These are phyloP conservation scores for Elaeis oleifera DNA, from an alignment of 202 grass and related monocot genomes.

Conservation along the genomic window DNA sequence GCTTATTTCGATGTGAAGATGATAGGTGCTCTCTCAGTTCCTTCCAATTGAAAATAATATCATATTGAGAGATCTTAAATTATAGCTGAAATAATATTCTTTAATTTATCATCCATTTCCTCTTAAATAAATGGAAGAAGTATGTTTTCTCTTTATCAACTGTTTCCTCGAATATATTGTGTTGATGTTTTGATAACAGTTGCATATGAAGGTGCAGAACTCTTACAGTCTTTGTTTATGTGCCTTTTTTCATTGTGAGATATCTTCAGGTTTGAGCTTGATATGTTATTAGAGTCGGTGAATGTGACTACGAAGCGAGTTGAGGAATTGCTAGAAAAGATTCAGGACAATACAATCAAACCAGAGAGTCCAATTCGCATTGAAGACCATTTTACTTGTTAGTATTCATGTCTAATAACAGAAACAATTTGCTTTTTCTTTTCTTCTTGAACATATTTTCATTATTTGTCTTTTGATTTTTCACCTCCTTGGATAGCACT, in stretches of 20 bases:
- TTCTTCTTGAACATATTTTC: slow-evolving; percentile 23
- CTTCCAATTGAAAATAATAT: no score
- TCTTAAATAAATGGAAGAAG: no score
- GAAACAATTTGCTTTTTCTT: neutral
- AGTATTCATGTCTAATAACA: slow-evolving; percentile 14
- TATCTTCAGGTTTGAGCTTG: slow-evolving; percentile 76
- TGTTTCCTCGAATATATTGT: no score
- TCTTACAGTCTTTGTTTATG: slow-evolving; percentile 5
- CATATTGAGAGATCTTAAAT: no score
- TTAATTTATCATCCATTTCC: no score
- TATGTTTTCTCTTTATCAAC: no score
- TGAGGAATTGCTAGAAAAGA: slow-evolving; percentile 86
- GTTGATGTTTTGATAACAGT: no score
- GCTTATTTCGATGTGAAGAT: slow-evolving; percentile 95
- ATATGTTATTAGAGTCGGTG: slow-evolving; percentile 94
- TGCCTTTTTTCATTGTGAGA: slow-evolving; percentile 9
- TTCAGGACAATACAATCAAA: slow-evolving; percentile 68
- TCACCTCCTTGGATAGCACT: slow-evolving; percentile 33
- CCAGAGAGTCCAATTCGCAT: slow-evolving; percentile 57
- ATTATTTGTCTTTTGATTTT: slow-evolving; percentile 16
- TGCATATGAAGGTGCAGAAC: neutral
- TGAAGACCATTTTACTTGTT: slow-evolving; percentile 83
- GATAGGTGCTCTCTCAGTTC: slow-evolving; percentile 42
- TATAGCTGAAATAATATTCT: no score
- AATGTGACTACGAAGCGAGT: slow-evolving; percentile 70